Conservation (phyloP, 2,329 filamentous ascomycete genomes). For the Ophiostoma populinum region DNA sequence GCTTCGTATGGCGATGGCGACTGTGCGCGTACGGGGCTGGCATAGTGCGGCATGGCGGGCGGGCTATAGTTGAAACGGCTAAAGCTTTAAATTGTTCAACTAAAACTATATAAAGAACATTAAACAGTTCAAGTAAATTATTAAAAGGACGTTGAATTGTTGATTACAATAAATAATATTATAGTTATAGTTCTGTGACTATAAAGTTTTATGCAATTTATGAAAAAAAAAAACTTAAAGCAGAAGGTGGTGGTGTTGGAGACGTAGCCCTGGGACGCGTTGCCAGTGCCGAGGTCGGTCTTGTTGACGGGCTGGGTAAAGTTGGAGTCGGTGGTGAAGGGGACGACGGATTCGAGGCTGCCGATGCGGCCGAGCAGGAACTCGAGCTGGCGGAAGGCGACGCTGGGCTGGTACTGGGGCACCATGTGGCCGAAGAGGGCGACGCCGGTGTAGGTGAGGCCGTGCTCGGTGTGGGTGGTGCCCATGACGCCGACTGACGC, state of each 20-base stretch:
- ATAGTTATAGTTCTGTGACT: too few species aligned
- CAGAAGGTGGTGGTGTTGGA: neutral
- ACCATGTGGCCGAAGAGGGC: slow-evolving; percentile 49
- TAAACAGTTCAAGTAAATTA: too few species aligned
- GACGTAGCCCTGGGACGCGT: slow-evolving; percentile 14
- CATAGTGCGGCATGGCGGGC: slow-evolving; percentile 3
- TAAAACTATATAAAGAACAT: too few species aligned
- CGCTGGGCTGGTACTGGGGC: slow-evolving; percentile 50
- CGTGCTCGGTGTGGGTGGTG: slow-evolving; percentile 51
- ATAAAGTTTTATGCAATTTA: too few species aligned
- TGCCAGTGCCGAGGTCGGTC: slow-evolving; percentile 14
- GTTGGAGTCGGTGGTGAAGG: slow-evolving; percentile 19
- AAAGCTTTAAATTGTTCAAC: too few species aligned
- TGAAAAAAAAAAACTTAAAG: too few species aligned
- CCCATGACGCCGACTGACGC: slow-evolving; percentile 48
- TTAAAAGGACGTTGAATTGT: too few species aligned
- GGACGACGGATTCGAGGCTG: slow-evolving; percentile 26
- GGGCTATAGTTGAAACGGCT: too few species aligned
- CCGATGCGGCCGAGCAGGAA: slow-evolving; percentile 55
- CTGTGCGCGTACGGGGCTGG: slow-evolving; percentile 4
- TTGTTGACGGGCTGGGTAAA: slow-evolving; percentile 13
- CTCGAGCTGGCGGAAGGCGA: slow-evolving; percentile 56
- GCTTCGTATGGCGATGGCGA: slow-evolving; percentile 7
- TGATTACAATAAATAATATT: too few species aligned
- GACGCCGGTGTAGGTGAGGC: slow-evolving; percentile 53